Base-by-base conservation (phyloP, 768 basidiomycete species). In the Termitomyces sp. region DNA sequence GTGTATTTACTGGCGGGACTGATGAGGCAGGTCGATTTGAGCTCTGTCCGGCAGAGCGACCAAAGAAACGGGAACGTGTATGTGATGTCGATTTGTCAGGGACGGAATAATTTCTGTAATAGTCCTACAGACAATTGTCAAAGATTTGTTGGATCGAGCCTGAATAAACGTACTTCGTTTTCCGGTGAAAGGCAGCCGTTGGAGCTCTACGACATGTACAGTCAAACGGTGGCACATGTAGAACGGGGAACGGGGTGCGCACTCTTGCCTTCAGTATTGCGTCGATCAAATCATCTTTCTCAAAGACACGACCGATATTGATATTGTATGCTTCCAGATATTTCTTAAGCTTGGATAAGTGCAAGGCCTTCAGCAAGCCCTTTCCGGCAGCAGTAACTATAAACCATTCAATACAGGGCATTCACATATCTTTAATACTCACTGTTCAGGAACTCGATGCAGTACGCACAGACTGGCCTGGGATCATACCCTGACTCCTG, bases 281-380 rank as follows among this genome's bases (percentile, higher is more conserved):
- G 52, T 90, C 86, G 40, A 92, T 82, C 46, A 92, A 72, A 66
- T 92, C 90, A 52, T 88, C 85, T 70, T 92, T 92, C 68, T 92
- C 90, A 16, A 90, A 75, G 1, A 84, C 81, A 49, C 80, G 79
- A 56, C 77, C 80, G 18, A 81, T 76, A 54, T 75, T 72, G 62
- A 92, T 87, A 56, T 83, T 81, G 62, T 92, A 92, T 5, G 84
- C 86, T 53, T 75, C 79, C 26, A 85, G 77, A 65, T 92, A 92
- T 50, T 80, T 84, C 74, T 82, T 84, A 50, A 92, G 74, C 63
- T 81, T 87, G 46, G 79, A 69, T 43, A 91, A 68, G 0, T 86
- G 77, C 62, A 86, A 67, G 5, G 68, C 63, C 63, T 80, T 83
- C 3, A 92, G 74, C 45, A 84, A 76, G 7, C 74, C 72, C 61